Evolutionary conservation across 164 flowering plant genomes (phyloP).

Genomic region (Paratinospora sagittata): DNA sequence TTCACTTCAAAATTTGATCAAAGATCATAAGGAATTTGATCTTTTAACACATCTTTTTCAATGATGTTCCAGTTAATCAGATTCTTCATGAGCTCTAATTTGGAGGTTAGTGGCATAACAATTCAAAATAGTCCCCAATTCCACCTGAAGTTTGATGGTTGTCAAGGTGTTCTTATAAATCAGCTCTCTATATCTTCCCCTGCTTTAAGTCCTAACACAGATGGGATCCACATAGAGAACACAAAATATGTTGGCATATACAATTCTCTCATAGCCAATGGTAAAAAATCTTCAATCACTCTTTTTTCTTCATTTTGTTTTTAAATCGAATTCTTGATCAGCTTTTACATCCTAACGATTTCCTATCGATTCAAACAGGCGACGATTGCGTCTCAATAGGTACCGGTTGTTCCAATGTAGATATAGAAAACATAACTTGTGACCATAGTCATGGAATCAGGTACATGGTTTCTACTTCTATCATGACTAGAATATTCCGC

Average conservation of each 20-base stretch:
- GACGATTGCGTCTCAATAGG: slow-evolving; percentile 78
- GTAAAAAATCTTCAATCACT: slow-evolving; percentile 17
- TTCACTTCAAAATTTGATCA: not conserved
- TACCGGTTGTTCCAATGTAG: slow-evolving; percentile 45
- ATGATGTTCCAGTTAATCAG: slow-evolving; percentile 35
- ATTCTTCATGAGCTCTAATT: slow-evolving; percentile 57
- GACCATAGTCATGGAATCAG: slow-evolving; percentile 72
- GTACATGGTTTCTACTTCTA: slow-evolving; percentile 22
- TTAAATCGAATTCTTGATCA: not conserved
- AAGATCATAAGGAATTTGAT: not conserved
- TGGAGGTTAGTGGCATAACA: slow-evolving; percentile 37
- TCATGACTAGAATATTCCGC: not conserved
- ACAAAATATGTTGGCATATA: slow-evolving; percentile 41
- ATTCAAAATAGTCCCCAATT: slow-evolving; percentile 55
- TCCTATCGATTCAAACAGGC: slow-evolving; percentile 26
- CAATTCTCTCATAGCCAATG: slow-evolving; percentile 44
- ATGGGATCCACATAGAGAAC: slow-evolving; percentile 63
- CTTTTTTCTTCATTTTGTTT: not conserved
- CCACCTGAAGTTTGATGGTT: slow-evolving; percentile 48
- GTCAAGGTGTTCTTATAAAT: slow-evolving; percentile 34
- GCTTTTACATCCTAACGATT: not conserved
- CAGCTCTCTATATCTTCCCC: slow-evolving; percentile 38
- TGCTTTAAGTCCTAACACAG: slow-evolving; percentile 51
- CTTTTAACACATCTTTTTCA: not conserved
- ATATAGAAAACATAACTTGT: slow-evolving; percentile 56